Conservation (phyloP, 1,284 basidiomycete species). For the Porodaedalea pini region DNA sequence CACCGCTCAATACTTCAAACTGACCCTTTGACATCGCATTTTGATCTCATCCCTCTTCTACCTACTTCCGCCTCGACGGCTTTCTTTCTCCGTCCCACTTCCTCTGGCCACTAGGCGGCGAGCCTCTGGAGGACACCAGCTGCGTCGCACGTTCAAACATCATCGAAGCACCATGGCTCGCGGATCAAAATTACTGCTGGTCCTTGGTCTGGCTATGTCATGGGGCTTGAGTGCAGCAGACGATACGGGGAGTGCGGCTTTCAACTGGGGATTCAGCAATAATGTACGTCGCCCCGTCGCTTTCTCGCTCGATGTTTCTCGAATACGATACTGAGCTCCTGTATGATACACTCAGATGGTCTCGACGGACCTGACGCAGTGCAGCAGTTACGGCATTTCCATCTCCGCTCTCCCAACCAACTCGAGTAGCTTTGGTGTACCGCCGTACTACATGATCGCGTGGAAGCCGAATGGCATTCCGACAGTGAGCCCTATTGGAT, state of each 20-base stretch:
- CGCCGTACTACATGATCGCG: slow-evolving; percentile 51
- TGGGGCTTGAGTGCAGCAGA: background rate
- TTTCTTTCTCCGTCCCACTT: background rate
- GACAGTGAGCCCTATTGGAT: slow-evolving; percentile 39
- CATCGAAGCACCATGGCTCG: background rate
- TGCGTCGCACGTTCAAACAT: background rate
- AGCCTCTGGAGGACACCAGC: background rate
- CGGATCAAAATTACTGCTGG: background rate
- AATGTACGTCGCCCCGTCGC: background rate
- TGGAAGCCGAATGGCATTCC: slow-evolving; percentile 41
- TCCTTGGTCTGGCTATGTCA: background rate
- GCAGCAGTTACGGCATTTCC: slow-evolving; percentile 1
- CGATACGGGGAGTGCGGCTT: background rate
- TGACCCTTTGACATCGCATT: background rate
- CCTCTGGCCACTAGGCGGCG: no score
- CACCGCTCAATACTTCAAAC: background rate
- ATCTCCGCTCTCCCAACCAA: background rate
- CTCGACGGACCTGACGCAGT: slow-evolving; percentile 12
- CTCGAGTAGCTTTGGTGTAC: slow-evolving; percentile 27
- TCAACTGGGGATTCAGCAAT: slow-evolving; percentile 6
- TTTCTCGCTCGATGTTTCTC: background rate
- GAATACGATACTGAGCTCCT: no score
- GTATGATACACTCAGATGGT: background rate
- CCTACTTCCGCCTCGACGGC: background rate
- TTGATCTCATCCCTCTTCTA: background rate